These are phyloP conservation scores for Grigorovia yakushimaensis DNA, from an alignment of 805 yeast genomes.

Conservation along the genomic window DNA sequence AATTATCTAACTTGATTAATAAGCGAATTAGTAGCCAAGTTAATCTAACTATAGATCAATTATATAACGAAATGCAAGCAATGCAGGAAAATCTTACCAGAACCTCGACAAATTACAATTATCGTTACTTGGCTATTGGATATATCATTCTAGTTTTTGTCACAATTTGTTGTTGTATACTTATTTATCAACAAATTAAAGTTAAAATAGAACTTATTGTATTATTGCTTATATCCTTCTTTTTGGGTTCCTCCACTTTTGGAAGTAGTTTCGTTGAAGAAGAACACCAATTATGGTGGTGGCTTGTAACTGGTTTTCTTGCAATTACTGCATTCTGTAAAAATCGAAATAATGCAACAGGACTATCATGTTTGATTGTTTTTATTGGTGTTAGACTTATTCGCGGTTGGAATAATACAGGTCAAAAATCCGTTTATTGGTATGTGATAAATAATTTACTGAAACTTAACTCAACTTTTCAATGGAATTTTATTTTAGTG, in stretches of 20 bases:
- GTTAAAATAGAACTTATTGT: conserved; percentile 2
- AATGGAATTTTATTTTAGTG: conserved; percentile 40
- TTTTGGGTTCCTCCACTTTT: conserved; percentile 50
- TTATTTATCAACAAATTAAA: neutral
- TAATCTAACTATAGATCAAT: conserved; percentile 6
- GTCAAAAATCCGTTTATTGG: conserved; percentile 63
- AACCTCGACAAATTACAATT: conserved; percentile 66
- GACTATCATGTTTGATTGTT: conserved; percentile 9
- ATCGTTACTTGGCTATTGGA: conserved; percentile 35
- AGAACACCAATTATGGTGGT: conserved; percentile 96
- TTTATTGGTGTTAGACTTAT: conserved; percentile 42
- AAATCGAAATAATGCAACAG: conserved; percentile 1
- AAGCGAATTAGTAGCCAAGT: neutral
- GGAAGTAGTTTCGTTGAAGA: conserved; percentile 91
- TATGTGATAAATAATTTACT: conserved; percentile 41
- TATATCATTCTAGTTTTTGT: conserved; percentile 14
- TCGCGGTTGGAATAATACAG: conserved; percentile 82
- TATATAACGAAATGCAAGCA: conserved; percentile 32
- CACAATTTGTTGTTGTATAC: conserved; percentile 4
- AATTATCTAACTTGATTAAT: conserved; percentile 19
- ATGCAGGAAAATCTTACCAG: conserved; percentile 45
- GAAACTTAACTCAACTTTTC: conserved; percentile 20
- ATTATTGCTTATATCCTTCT: conserved; percentile 22
- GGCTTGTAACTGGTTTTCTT: conserved; percentile 38
- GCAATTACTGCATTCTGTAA: neutral